Conservation (phyloP, 768 basidiomycete genomes). For the Boletus coccyginus region DNA sequence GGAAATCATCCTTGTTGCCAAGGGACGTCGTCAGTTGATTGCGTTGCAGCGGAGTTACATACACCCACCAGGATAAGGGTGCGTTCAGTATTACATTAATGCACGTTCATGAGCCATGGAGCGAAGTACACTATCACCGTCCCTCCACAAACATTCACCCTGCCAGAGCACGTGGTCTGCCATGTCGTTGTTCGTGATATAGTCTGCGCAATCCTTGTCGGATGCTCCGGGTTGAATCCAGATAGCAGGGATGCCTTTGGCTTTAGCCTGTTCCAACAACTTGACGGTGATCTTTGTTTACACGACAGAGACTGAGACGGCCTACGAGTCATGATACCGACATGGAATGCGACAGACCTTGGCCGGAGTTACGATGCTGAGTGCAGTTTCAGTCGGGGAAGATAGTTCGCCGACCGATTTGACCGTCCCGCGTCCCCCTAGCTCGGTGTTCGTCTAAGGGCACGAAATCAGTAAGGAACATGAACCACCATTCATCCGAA, state of each 20-base stretch:
- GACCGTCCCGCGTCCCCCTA: constrained; percentile 64
- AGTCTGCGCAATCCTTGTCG: constrained; percentile 59
- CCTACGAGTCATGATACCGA: background rate
- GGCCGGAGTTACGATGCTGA: constrained; percentile 78
- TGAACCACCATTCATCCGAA: background rate
- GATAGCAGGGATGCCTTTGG: constrained; percentile 66
- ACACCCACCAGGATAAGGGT: background rate
- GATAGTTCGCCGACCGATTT: constrained; percentile 54
- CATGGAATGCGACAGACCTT: constrained; percentile 40
- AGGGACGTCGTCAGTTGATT: background rate
- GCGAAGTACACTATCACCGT: constrained; percentile 58
- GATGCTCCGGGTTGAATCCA: constrained; percentile 93
- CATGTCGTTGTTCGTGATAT: constrained; percentile 63
- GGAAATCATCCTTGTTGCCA: background rate
- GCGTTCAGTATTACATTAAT: constrained; percentile 10
- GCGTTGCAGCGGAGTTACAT: background rate
- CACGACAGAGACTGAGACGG: background rate
- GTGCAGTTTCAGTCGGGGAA: constrained; percentile 61
- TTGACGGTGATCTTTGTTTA: constrained; percentile 60
- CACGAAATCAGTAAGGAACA: background rate
- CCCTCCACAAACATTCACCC: constrained; percentile 79
- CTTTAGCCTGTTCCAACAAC: constrained; percentile 63
- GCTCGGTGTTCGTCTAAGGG: constrained; percentile 62
- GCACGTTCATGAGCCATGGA: constrained; percentile 22
- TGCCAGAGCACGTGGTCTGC: constrained; percentile 71